Conservation (phyloP, 805 yeast species). For the Candida chauliodis region DNA sequence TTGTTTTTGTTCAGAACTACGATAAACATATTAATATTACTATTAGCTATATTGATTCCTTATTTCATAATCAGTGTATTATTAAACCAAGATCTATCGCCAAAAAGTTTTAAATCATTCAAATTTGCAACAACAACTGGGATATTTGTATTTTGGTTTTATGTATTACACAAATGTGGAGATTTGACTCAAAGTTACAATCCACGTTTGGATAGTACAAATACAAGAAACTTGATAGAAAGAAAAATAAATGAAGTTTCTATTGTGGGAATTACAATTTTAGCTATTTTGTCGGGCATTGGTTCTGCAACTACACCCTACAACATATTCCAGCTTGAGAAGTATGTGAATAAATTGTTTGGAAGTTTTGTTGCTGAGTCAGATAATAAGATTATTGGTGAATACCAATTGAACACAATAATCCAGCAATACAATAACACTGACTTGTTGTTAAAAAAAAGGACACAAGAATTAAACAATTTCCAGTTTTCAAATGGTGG, state of each 20-base stretch:
- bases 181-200: slow-evolving; percentile 23
- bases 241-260: slow-evolving; percentile 44
- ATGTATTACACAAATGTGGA: slow-evolving; percentile 31
- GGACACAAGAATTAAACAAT: slow-evolving; percentile 29
- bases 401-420: slow-evolving; percentile 28
- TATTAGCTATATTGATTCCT: slow-evolving; percentile 45
- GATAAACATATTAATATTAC: slow-evolving; percentile 34
- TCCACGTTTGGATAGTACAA: slow-evolving; percentile 15
- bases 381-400: slow-evolving; percentile 16
- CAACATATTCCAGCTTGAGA: slow-evolving; percentile 16
- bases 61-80: slow-evolving; percentile 30
- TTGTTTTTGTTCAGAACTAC: slow-evolving; percentile 36
- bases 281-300: slow-evolving; percentile 49
- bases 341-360: background rate
- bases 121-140: slow-evolving; percentile 12
- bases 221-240: slow-evolving; percentile 20
- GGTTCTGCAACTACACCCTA: slow-evolving; percentile 49
- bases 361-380: background rate
- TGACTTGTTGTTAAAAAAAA: slow-evolving; percentile 26
- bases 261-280: slow-evolving; percentile 47
- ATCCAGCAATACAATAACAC: slow-evolving; percentile 43
- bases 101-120: slow-evolving; percentile 10
- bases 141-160: slow-evolving; percentile 29
- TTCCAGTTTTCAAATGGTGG: slow-evolving; percentile 20
- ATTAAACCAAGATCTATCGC: slow-evolving; percentile 24